These are phyloP conservation scores for Quercus cerris DNA, from an alignment of 306 rosid genomes.

Conservation along the genomic window DNA sequence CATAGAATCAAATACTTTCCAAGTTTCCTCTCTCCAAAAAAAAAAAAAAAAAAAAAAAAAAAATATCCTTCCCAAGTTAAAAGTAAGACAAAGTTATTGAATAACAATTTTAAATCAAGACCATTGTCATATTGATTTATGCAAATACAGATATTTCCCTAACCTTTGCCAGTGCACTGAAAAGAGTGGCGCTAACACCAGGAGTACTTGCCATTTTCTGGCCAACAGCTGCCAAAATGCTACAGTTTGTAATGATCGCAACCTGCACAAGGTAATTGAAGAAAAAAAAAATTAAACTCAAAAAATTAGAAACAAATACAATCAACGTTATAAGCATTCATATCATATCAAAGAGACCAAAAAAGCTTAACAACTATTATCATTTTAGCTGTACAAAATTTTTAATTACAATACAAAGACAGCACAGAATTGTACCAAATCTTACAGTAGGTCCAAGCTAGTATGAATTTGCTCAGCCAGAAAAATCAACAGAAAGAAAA, in stretches of 20 bases:
- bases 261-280: conserved; percentile 53
- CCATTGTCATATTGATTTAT: background rate
- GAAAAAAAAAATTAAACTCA: conserved; percentile 5
- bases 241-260: conserved; percentile 84
- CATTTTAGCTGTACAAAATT: background rate
- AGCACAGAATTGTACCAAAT: background rate
- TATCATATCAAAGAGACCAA: background rate
- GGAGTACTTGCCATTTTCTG: conserved; percentile 99
- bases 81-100: background rate
- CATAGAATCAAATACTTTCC: background rate
- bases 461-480: background rate
- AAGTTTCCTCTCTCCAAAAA: background rate
- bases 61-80: background rate
- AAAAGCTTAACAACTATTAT: background rate
- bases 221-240: conserved; percentile 98
- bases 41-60: too few species aligned
- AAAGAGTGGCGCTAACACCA: conserved; percentile 97
- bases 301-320: background rate
- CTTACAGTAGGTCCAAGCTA: background rate
- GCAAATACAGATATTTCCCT: conserved; percentile 19
- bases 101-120: background rate
- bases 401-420: background rate
- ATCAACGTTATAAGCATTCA: background rate
- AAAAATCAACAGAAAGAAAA: background rate
- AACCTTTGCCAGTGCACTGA: conserved; percentile 98